Base-by-base conservation (phyloP, 768 basidiomycete genomes). In the Neoboletus brunneissimus region DNA sequence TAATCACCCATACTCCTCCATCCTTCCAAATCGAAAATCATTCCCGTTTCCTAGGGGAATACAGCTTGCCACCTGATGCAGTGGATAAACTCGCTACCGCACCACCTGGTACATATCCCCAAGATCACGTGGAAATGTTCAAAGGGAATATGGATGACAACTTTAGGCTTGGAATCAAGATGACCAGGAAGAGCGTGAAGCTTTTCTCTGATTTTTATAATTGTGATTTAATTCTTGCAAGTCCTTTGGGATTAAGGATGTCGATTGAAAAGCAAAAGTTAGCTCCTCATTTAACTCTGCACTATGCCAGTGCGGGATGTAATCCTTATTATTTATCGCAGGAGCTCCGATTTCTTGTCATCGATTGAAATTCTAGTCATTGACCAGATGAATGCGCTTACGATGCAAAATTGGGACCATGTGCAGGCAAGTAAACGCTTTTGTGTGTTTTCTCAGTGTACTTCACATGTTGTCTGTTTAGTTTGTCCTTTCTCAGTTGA, bases 381-480 rank as follows among this genome's bases (percentile, higher is more conserved):
- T 16, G 97, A 98, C 70, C 94, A 97, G 66, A 78, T 92, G 77
- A 94, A 98, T 70, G 88, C 88, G 4, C 81, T 98, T 64, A 81
- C 84, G 4, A 98, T 98, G 97, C 97, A 98, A 75, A 99, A 99
- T 65, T 99, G 97, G 97, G 94, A 98, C 38, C 97, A 98, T 66
- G 81, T 95, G 20, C 91, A 97, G 80, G 95, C 92, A 67, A 35
- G 78, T 65, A 18, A 15, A 5, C 4, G 9, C 29, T 50, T 49
- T 53, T 8, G 7, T 16, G 0, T 40, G 5, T 32, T 18, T 46
- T 47, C 25, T 12, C 8, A 10, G 16, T 37, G 10, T 22, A 3
- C n/a, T 48, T 60, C 18, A 69, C 15, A 27, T 29, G 38, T n/a
- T 15, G 2, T 37, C 22, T 5, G 6, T 57, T 27, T 52, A 97